Percentiles rank a stretch among this genome's conserved stretches.
These are phyloP conservation scores for Steccherinum ochraceum DNA, from an alignment of 768 basidiomycete genomes.

Conservation along the genomic window DNA sequence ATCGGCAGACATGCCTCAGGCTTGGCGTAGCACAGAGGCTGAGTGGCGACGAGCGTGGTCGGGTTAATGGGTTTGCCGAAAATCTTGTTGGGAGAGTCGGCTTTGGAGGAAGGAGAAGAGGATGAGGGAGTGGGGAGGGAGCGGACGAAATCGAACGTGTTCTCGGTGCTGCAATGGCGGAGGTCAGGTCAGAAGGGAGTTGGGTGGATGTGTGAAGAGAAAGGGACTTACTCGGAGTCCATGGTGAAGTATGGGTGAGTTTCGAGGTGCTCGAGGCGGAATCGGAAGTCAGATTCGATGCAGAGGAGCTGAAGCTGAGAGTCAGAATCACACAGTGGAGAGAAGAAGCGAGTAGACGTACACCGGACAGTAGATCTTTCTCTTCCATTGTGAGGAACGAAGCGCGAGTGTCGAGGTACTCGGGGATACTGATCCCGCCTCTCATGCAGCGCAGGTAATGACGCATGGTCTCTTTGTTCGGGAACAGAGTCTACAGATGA, in stretches of 20 bases:
- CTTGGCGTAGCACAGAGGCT: constrained; percentile 2
- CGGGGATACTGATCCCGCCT: background rate
- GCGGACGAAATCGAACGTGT: background rate
- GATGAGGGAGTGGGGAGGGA: background rate
- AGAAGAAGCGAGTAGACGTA: background rate
- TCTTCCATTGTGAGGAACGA: constrained; percentile 1
- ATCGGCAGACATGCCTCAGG: background rate
- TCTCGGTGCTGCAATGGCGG: background rate
- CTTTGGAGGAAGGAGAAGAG: background rate
- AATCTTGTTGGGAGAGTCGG: background rate
- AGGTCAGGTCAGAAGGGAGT: background rate
- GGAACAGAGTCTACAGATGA: constrained; percentile 7
- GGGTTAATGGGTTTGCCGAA: background rate
- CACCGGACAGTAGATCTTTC: constrained; percentile 9
- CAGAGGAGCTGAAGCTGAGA: constrained; percentile 6
- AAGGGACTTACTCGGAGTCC: background rate
- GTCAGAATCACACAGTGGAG: background rate
- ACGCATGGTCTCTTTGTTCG: constrained; percentile 5
- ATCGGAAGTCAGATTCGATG: constrained; percentile 4
- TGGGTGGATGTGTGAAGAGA: background rate
- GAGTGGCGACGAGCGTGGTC: constrained; percentile 1
- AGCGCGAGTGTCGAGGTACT: constrained; percentile 8
- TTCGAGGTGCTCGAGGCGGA: constrained; percentile 5
- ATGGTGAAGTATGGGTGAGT: constrained; percentile 10
- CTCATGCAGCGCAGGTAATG: constrained; percentile 4